Evolutionary conservation across 148 eudicot genomes (phyloP).

Genomic region (Agrostemma githago): DNA sequence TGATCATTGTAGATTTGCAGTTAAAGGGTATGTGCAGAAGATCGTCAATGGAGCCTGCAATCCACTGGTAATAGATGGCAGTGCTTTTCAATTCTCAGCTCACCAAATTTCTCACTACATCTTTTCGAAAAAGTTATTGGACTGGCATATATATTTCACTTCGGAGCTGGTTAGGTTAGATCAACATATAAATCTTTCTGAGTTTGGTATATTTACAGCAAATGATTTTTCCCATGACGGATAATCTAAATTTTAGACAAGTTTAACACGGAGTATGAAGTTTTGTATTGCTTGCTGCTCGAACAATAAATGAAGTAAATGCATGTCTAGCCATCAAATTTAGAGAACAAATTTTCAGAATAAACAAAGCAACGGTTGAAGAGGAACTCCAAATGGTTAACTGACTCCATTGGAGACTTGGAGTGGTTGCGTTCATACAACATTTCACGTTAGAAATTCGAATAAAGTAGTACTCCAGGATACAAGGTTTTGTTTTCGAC

Average conservation of each 20-base stretch:
- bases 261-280: too few relatives aligned
- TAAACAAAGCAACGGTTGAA: not conserved
- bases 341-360: not conserved
- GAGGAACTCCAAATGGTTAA: too few relatives aligned
- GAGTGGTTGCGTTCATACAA: too few relatives aligned
- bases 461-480: not conserved
- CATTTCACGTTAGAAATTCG: not conserved
- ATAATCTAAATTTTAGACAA: not conserved
- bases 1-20: too few relatives aligned
- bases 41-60: not conserved
- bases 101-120: not conserved
- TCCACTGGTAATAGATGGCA: not conserved
- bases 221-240: not conserved
- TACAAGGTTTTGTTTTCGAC: not conserved
- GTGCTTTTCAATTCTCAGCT: not conserved
- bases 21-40: not conserved
- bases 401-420: too few relatives aligned
- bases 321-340: conserved; percentile 17
- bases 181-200: not conserved
- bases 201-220: not conserved
- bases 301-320: not conserved
- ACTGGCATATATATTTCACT: too few relatives aligned
- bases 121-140: too few relatives aligned
- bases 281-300: conserved; percentile 7
- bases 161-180: too few relatives aligned